Percentiles rank a stretch among this genome's conserved stretches.
Conservation (phyloP, 331 rosid species). For the Malus hybrid region DNA sequence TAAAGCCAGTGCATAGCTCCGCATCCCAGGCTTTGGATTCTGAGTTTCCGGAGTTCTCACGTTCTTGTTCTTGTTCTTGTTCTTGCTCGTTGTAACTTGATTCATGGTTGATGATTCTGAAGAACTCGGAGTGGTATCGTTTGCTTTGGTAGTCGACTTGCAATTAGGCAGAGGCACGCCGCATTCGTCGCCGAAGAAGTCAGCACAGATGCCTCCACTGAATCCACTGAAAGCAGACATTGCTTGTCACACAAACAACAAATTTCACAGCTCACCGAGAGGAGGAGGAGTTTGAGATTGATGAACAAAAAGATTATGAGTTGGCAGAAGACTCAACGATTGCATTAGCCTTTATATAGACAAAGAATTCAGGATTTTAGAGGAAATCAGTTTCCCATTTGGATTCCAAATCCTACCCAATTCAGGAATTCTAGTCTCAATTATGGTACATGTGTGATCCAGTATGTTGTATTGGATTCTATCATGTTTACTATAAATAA, state of each 20-base stretch:
- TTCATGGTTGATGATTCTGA: background rate
- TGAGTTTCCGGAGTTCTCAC: background rate
- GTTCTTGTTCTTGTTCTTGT: background rate
- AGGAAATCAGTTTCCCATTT: background rate
- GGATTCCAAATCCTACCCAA: background rate
- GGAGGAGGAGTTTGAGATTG: background rate
- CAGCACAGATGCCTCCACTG: background rate
- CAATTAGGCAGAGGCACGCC: background rate
- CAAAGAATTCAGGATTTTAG: background rate
- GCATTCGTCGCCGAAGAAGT: constrained; percentile 4
- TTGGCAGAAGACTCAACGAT: background rate
- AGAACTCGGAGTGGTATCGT: background rate
- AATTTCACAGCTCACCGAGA: background rate
- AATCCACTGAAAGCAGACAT: constrained; percentile 3
- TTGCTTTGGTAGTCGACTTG: background rate
- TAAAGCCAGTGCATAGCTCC: background rate
- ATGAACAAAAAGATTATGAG: background rate
- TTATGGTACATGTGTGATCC: no score
- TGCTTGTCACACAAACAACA: no score
- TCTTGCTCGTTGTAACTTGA: background rate
- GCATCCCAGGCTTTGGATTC: background rate
- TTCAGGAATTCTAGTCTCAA: no score
- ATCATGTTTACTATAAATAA: no score
- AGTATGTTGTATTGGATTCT: no score
- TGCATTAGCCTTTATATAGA: background rate